These are phyloP conservation scores for Botryotinia convoluta DNA, from an alignment of 2,329 filamentous ascomycete species.

Conservation along the genomic window DNA sequence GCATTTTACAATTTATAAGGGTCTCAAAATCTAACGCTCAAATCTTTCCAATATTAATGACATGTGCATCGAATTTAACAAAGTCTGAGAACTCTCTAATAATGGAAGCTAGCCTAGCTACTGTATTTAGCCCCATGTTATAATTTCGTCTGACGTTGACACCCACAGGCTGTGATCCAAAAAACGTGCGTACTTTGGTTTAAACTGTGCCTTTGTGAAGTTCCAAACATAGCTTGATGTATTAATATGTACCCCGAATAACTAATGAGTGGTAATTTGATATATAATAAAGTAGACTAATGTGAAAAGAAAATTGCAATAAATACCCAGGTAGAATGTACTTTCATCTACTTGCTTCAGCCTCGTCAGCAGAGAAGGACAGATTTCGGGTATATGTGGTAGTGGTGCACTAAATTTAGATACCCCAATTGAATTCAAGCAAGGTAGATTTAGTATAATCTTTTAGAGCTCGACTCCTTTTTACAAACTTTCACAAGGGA, in stretches of 20 bases:
- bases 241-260: background rate
- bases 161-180: background rate
- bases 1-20: background rate
- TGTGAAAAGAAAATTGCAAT: background rate
- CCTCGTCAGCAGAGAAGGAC: constrained; percentile 21
- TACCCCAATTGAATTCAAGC: constrained; percentile 17
- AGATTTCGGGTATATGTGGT: constrained; percentile 18
- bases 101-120: background rate
- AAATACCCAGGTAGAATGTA: background rate
- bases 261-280: background rate
- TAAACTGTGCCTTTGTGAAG: background rate
- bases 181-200: background rate
- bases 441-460: constrained; percentile 18
- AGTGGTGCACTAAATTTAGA: constrained; percentile 19
- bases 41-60: background rate
- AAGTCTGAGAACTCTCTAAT: background rate
- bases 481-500: constrained; percentile 18
- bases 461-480: constrained; percentile 17
- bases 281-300: background rate
- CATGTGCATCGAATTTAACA: background rate
- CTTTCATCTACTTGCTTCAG: constrained; percentile 3
- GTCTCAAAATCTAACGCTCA: background rate
- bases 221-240: background rate
- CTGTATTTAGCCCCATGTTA: background rate
- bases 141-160: background rate